Conservation (phyloP, 2,329 filamentous ascomycete genomes). For the Metarhizium anisopliae region DNA sequence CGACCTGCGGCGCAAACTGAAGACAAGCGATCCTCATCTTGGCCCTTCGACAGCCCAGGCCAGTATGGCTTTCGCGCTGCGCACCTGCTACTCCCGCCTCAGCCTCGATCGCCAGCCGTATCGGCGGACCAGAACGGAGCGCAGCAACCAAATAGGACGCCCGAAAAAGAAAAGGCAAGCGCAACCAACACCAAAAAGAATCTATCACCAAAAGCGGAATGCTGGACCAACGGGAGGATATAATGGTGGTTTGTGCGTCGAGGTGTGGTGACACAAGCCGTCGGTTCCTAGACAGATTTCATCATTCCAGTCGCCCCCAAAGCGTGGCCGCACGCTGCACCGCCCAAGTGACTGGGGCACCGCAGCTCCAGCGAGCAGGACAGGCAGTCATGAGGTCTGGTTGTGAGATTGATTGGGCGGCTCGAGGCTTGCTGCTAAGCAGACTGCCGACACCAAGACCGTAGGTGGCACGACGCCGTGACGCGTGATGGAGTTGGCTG, state of each 20-base stretch:
- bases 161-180: background rate
- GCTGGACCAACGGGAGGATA: background rate
- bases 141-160: background rate
- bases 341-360: no score
- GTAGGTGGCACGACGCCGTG: no score
- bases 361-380: no score
- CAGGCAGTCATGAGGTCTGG: no score
- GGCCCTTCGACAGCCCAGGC: background rate
- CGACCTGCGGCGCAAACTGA: conserved; percentile 64
- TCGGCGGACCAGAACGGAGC: no score
- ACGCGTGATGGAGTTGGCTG: no score
- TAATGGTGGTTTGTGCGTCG: background rate
- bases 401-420: no score
- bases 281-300: no score
- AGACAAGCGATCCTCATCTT: conserved; percentile 61
- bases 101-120: background rate
- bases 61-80: background rate
- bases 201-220: background rate
- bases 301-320: background rate
- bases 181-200: background rate
- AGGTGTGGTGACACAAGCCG: no score
- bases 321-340: no score
- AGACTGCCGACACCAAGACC: no score
- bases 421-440: no score
- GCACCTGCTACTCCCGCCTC: background rate